Base-by-base conservation (phyloP, 495 filamentous ascomycete species). In the Penicillium mononematosum region DNA sequence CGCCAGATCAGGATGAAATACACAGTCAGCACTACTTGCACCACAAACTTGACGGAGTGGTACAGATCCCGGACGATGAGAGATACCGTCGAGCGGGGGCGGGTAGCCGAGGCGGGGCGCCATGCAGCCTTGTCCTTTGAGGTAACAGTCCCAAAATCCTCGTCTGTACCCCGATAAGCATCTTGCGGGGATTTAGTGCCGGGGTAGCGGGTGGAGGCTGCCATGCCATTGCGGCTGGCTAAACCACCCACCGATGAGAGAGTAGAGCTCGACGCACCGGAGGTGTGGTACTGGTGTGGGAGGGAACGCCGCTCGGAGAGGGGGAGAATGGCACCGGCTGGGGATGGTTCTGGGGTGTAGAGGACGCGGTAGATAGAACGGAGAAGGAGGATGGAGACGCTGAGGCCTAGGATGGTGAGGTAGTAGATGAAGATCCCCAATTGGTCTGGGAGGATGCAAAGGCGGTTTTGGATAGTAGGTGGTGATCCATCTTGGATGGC, bases 401-500 rank as follows among this genome's bases (percentile, higher is more conserved):
- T 90, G 10, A 90, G 16, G 7, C 76, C 74, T 1, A 88, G 73
- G 24, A 92, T 72, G 10, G 75, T 68, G 47, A 72, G 81, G 67
- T 99, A 99, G 55, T 81, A 80, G 43, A 92, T 82, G 74, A 92
- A 95, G 45, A 92, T 91, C 9, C 77, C 77, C 3, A 96, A 78
- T 63, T 97, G 92, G 68, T 91, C 88, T 2, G 95, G 95, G 6
- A 99, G 82, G 3, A 98, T 79, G 65, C 94, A 99, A 11, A 98
- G 85, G 63, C 95, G 90, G 3, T 86, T 91, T 68, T 98, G 89
- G 3, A 96, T 66, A 3, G 91, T 98, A 1, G 75, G 60, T 0
- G 59, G 61, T 0, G 60, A 56, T 8, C 54, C 58, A 58, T 74
- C 71, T 6, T 74, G 67, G 0, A 87, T 62, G 0, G 85, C 73